Evolutionary conservation across 805 yeast genomes (phyloP), one percentile per base, ranked within the genome.

Genomic region (Teunomyces cretensis): DNA sequence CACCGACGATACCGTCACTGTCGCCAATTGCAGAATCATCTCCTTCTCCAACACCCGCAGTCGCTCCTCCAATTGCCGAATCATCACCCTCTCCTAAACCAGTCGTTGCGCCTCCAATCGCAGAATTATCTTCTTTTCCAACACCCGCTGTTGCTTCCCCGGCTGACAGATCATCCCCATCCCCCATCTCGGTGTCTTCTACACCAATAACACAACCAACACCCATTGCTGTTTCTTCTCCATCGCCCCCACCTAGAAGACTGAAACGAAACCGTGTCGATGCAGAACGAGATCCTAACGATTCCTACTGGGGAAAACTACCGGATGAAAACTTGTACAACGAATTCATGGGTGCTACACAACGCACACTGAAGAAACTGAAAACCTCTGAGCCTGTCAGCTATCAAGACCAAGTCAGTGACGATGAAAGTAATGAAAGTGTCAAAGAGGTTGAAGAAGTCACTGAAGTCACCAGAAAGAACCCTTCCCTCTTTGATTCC

Each of bases 241-340:
- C 33, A 3, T 15, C 33, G 33, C 33, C 33, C 15, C 17, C 15
- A 6, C 33, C 33, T 12, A 8, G 15, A 12, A 15, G 17, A 9
- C 17, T 15, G 33, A 26, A 37, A 32, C 39, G 16, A 15, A 43
- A 38, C 9, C 19, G 32, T n/a, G n/a, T 15, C 9, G 32, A 14
- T 1, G 14, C 41, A n/a, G 41, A 14, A 8, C 33, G 44, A 6
- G 60, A 56, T 35, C 56, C 55, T 13, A 57, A 58, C 41, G 59
- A 54, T 41, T 59, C 51, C n/a, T 58, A 59, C 32, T 58, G 59
- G 61, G 41, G 55, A 22, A 54, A 56, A 39, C 42, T 51, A 11
- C 61, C 62, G 3, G 64, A 57, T 39, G 51, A 48, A 9, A 54
- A 52, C 30, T 48, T 58, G 22, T 49, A 46, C 15, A 45, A 43